These are phyloP conservation scores for Pseudomassariella vexata DNA, from an alignment of 2,329 filamentous ascomycete genomes.

Conservation along the genomic window DNA sequence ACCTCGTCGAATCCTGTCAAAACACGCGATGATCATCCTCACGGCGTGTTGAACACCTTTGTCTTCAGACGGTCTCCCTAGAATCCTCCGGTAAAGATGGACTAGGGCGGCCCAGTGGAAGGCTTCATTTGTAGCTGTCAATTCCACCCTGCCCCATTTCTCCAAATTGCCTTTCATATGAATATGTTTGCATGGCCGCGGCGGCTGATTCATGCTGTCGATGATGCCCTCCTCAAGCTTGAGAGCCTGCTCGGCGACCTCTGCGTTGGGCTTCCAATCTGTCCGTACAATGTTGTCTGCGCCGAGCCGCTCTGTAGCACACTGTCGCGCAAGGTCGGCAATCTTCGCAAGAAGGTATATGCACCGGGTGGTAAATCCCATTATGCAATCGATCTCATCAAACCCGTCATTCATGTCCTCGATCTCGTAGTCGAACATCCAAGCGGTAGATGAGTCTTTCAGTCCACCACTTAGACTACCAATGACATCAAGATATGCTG, in stretches of 20 bases:
- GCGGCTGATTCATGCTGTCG: constrained; percentile 41
- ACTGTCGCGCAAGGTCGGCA: constrained; percentile 63
- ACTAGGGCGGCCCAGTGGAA: constrained; percentile 76
- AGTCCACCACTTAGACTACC: constrained; percentile 62
- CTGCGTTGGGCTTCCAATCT: constrained; percentile 52
- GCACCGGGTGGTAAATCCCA: constrained; percentile 70
- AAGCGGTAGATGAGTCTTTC: constrained; percentile 42
- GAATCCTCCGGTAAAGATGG: constrained; percentile 68
- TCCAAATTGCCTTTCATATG: constrained; percentile 43
- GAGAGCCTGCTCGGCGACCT: constrained; percentile 50
- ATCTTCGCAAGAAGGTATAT: constrained; percentile 66
- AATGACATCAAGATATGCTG: constrained; percentile 76
- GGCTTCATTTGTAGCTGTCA: constrained; percentile 67
- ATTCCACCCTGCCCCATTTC: constrained; percentile 56
- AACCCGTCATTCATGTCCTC: constrained; percentile 48
- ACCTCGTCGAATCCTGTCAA: constrained; percentile 57
- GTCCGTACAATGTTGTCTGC: constrained; percentile 39
- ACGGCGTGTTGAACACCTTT: constrained; percentile 59
- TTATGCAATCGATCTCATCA: constrained; percentile 73
- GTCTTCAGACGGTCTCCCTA: constrained; percentile 54
- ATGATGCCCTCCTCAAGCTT: constrained; percentile 56
- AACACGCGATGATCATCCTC: constrained; percentile 53
- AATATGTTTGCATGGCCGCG: constrained; percentile 40
- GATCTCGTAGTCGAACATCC: constrained; percentile 44
- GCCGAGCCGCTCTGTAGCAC: constrained; percentile 60